phyloP scores from a whole-genome alignment of 169 alveolate genomes.

The Besnoitia besnoiti region DNA sequence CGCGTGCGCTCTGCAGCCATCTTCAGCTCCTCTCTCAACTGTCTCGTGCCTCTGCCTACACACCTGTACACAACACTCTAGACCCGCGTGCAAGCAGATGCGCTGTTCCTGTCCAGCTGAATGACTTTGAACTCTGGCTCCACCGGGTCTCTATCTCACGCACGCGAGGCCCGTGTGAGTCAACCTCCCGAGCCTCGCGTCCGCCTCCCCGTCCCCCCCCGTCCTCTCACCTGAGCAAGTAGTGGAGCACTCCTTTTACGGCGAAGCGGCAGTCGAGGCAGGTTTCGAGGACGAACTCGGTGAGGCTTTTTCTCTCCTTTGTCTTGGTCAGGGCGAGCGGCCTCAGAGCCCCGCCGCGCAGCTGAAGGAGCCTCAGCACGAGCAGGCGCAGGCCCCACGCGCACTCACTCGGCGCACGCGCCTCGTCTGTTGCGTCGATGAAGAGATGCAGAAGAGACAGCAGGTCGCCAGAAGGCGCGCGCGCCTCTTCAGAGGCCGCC shows the following conservation, averaged over 20 bases:
- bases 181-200: too few species aligned
- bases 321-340: neutral
- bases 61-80: too few species aligned
- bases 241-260: neutral
- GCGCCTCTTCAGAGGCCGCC: too few species aligned
- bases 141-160: too few species aligned
- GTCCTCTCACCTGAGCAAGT: conserved; percentile 22
- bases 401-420: neutral
- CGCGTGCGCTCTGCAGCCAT: too few species aligned
- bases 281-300: neutral
- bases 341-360: neutral
- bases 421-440: neutral
- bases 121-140: too few species aligned
- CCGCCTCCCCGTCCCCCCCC: too few species aligned
- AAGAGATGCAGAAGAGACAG: neutral
- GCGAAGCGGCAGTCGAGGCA: conserved; percentile 26
- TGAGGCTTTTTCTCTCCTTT: neutral
- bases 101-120: too few species aligned
- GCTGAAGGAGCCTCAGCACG: neutral
- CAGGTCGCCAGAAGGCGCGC: neutral
- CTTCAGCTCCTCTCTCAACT: too few species aligned
- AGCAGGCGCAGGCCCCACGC: conserved; percentile 8
- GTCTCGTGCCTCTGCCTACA: too few species aligned
- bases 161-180: too few species aligned
- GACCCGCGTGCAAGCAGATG: too few species aligned